Conservation (phyloP, 257 asterid genomes). For the Apocynum venetum region DNA sequence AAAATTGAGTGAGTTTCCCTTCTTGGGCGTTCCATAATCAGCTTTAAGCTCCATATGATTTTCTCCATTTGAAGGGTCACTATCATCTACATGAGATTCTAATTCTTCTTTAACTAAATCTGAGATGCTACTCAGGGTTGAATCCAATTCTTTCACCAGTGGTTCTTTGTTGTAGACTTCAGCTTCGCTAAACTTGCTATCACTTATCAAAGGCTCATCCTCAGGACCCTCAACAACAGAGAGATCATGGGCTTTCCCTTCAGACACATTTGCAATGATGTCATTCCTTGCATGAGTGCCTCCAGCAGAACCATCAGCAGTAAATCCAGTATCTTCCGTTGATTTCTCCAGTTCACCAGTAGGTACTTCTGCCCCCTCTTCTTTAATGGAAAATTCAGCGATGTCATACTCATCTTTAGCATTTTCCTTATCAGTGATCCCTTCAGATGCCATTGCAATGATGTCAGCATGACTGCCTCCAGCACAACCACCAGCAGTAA, state of each 20-base stretch:
- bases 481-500: constrained; percentile 13
- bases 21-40: constrained; percentile 24
- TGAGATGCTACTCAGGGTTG: constrained; percentile 45
- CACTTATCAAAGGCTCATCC: constrained; percentile 22
- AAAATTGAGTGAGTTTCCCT: constrained; percentile 51
- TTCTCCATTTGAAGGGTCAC: constrained; percentile 33
- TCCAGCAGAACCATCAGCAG: constrained; percentile 13
- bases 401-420: constrained; percentile 36
- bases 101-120: constrained; percentile 46
- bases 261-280: constrained; percentile 16
- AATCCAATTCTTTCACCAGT: constrained; percentile 62
- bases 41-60: constrained; percentile 34
- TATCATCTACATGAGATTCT: constrained; percentile 51
- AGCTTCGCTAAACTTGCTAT: constrained; percentile 21
- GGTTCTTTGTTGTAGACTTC: constrained; percentile 38
- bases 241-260: constrained; percentile 13
- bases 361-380: constrained; percentile 30
- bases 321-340: constrained; percentile 9
- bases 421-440: constrained; percentile 27
- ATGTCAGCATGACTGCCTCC: constrained; percentile 15
- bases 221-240: constrained; percentile 17
- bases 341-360: constrained; percentile 26
- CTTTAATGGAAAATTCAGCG: constrained; percentile 38
- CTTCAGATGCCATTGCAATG: constrained; percentile 17
- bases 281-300: constrained; percentile 14